Evolutionary conservation across 192 early-diverging fungal genomes (phyloP).

Genomic region (Borealophlyctis nickersoniae): DNA sequence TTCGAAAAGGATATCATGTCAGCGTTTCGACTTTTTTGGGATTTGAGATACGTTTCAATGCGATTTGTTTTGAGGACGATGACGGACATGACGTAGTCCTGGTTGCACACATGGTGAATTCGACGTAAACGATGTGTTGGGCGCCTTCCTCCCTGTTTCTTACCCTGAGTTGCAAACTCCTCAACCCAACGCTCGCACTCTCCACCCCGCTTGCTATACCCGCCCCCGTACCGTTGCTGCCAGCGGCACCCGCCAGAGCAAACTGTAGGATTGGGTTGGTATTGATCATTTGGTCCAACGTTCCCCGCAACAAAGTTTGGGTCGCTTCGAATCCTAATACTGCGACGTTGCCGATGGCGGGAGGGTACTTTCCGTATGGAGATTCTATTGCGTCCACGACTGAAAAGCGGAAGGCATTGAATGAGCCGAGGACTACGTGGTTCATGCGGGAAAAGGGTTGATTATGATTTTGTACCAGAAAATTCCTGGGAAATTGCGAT

Average conservation of each 20-base stretch:
- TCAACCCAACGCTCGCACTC: too few species aligned
- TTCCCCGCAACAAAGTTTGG: constrained; percentile 8
- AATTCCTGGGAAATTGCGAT: constrained; percentile 18
- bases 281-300: background rate
- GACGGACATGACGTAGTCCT: constrained; percentile 26
- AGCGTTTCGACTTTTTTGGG: background rate
- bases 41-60: constrained; percentile 11
- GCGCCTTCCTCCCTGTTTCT: too few species aligned
- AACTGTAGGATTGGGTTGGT: background rate
- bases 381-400: constrained; percentile 31
- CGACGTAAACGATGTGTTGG: too few species aligned
- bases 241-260: background rate
- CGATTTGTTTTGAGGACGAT: constrained; percentile 20
- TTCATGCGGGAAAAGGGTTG: background rate
- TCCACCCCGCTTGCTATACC: too few species aligned
- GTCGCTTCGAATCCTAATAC: constrained; percentile 18
- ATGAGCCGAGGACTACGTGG: background rate
- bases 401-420: background rate
- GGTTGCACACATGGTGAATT: background rate
- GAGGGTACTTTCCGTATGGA: constrained; percentile 30
- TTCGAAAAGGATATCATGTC: constrained; percentile 27
- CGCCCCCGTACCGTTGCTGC: too few species aligned
- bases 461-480: constrained; percentile 7
- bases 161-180: too few species aligned
- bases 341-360: constrained; percentile 28